phyloP scores from a whole-genome alignment of 495 filamentous ascomycete genomes.

The Penicillium desertorum region DNA sequence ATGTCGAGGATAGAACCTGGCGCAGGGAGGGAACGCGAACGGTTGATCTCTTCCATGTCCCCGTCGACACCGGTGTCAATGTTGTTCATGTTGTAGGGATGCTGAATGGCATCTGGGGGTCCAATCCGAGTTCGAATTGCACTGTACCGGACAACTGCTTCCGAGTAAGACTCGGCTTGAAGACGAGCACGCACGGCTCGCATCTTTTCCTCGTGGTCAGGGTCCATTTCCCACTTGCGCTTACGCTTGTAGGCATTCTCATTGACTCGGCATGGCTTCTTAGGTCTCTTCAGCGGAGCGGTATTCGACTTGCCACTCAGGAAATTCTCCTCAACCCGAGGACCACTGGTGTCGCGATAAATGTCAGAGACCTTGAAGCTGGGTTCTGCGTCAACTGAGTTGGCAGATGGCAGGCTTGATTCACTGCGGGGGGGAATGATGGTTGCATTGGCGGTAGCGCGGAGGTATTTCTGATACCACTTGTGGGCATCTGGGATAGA shows the following conservation, averaged over 20 bases:
- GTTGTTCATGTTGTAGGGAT: slow-evolving; percentile 5
- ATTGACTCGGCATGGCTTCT: slow-evolving; percentile 22
- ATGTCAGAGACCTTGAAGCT: slow-evolving; percentile 24
- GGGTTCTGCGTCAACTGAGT: slow-evolving; percentile 35
- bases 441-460: not conserved
- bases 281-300: slow-evolving; percentile 27
- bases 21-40: slow-evolving; percentile 5
- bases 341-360: slow-evolving; percentile 28
- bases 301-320: slow-evolving; percentile 35
- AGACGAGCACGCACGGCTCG: slow-evolving; percentile 33
- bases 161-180: slow-evolving; percentile 18
- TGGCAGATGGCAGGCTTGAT: slow-evolving; percentile 46
- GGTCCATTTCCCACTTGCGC: slow-evolving; percentile 31
- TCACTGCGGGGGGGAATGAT: slow-evolving; percentile 36
- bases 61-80: not conserved
- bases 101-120: slow-evolving; percentile 11
- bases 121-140: slow-evolving; percentile 17
- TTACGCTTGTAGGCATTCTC: slow-evolving; percentile 28
- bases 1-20: slow-evolving; percentile 5
- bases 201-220: slow-evolving; percentile 27
- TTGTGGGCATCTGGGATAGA: slow-evolving; percentile 15
- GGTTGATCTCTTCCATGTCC: not conserved
- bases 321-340: slow-evolving; percentile 24
- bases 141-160: slow-evolving; percentile 10
- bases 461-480: slow-evolving; percentile 19